These are phyloP conservation scores for Ceratocystiopsis minuta DNA, from an alignment of 2,329 filamentous ascomycete species.

Conservation along the genomic window DNA sequence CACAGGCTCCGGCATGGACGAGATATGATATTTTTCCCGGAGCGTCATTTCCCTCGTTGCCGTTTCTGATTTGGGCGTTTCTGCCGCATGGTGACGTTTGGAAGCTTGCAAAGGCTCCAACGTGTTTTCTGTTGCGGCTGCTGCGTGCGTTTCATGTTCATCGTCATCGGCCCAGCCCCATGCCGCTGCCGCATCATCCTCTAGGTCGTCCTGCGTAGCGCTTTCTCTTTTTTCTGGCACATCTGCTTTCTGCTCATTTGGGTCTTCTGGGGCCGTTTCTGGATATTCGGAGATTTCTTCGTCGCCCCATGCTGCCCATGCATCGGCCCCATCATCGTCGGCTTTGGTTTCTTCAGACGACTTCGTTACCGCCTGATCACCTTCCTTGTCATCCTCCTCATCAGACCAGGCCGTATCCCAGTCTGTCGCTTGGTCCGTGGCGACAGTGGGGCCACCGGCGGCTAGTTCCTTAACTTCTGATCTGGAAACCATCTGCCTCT, in stretches of 20 bases:
- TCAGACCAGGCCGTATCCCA: constrained; percentile 74
- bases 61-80: constrained; percentile 4
- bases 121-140: constrained; percentile 6
- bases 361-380: constrained; percentile 8
- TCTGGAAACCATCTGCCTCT: constrained; percentile 60
- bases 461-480: constrained; percentile 45
- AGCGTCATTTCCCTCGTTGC: constrained; percentile 51
- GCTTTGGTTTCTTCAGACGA: constrained; percentile 8
- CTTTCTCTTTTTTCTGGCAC: constrained; percentile 2
- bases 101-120: too few relatives aligned
- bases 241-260: constrained; percentile 16
- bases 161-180: constrained; percentile 79
- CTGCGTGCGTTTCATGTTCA: constrained; percentile 3
- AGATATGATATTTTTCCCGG: constrained; percentile 74
- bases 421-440: constrained; percentile 32
- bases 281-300: constrained; percentile 8
- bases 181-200: constrained; percentile 40
- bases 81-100: background rate
- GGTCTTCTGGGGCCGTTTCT: constrained; percentile 13
- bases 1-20: constrained; percentile 67
- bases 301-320: constrained; percentile 17
- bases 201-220: constrained; percentile 4
- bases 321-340: constrained; percentile 21
- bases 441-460: constrained; percentile 24
- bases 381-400: constrained; percentile 29